phyloP scores from a whole-genome alignment of 169 alveolate genomes.

The Pseudocohnilembus persalinus region DNA sequence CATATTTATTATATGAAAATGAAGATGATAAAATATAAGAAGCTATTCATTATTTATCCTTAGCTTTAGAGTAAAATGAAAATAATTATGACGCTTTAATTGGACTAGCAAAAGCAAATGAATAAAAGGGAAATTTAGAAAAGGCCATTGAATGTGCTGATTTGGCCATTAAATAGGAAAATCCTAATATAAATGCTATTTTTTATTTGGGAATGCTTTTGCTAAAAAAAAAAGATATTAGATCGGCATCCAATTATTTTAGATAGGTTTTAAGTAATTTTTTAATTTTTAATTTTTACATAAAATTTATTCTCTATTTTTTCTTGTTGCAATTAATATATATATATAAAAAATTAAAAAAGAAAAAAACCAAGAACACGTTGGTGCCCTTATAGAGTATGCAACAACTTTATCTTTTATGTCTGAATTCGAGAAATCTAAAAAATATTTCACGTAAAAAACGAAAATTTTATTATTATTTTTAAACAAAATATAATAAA shows the following conservation, averaged over 20 bases:
- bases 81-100: slow-evolving; percentile 67
- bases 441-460: slow-evolving; percentile 57
- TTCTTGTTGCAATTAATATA: not conserved
- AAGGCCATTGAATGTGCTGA: slow-evolving; percentile 60
- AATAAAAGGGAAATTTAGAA: slow-evolving; percentile 59
- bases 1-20: slow-evolving; percentile 45
- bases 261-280: slow-evolving; percentile 55
- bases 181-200: slow-evolving; percentile 55
- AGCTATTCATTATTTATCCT: slow-evolving; percentile 56
- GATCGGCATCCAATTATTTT: slow-evolving; percentile 55
- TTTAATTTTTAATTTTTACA: not conserved
- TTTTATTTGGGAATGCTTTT: slow-evolving; percentile 68
- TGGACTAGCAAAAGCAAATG: slow-evolving; percentile 71
- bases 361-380: slow-evolving; percentile 48
- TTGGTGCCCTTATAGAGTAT: slow-evolving; percentile 70
- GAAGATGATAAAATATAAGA: slow-evolving; percentile 45
- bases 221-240: slow-evolving; percentile 68
- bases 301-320: not conserved
- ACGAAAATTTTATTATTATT: not conserved
- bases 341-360: not conserved
- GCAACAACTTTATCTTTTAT: slow-evolving; percentile 67
- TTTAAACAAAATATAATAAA: not conserved
- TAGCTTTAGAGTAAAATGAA: slow-evolving; percentile 60
- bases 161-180: slow-evolving; percentile 56
- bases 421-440: slow-evolving; percentile 71